phyloP scores from a whole-genome alignment of 441 rosid species.

The Eruca vesicaria region DNA sequence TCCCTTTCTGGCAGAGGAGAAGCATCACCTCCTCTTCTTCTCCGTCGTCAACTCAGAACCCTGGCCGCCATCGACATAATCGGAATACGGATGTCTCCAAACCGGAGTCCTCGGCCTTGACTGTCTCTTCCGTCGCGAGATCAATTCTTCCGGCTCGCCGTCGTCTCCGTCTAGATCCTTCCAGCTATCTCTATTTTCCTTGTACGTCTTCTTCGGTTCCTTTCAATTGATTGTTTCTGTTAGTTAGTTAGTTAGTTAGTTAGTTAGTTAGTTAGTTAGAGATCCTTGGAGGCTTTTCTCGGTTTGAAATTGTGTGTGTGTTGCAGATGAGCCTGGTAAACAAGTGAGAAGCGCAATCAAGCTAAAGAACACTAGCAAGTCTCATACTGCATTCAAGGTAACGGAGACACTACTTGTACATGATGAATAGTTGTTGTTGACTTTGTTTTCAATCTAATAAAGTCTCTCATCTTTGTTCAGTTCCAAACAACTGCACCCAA shows the following conservation, averaged over 20 bases:
- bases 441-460: neutral
- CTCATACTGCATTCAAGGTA: conserved; percentile 19
- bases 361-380: conserved; percentile 67
- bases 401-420: too few species aligned
- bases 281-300: too few species aligned
- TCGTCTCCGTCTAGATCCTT: conserved; percentile 86
- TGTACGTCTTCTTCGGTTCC: conserved; percentile 41
- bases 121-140: conserved; percentile 77
- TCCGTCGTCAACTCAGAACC: conserved; percentile 56
- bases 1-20: conserved; percentile 74
- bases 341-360: conserved; percentile 67
- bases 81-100: conserved; percentile 36
- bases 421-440: neutral
- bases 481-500: conserved; percentile 82
- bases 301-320: neutral
- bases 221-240: neutral
- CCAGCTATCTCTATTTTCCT: conserved; percentile 75
- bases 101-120: conserved; percentile 39
- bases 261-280: too few species aligned
- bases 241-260: too few species aligned
- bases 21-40: conserved; percentile 50
- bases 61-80: conserved; percentile 31
- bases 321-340: conserved; percentile 71
- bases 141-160: conserved; percentile 86
- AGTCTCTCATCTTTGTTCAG: conserved; percentile 23